phyloP scores from a whole-genome alignment of 2,329 filamentous ascomycete species.

The Nemania diffusa region DNA sequence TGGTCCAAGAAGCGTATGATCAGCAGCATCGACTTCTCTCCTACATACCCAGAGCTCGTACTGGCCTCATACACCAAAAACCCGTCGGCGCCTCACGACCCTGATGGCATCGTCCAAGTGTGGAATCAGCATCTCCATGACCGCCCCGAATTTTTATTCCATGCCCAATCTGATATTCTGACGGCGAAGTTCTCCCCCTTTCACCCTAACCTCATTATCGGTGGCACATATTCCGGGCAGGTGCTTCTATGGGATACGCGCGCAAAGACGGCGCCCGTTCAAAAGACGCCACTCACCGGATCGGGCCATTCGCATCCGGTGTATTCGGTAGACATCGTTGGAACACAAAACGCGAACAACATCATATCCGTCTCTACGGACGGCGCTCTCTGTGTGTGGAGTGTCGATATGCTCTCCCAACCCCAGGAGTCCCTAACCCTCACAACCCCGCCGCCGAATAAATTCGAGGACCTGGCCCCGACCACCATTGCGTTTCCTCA shows the following conservation, averaged over 20 bases:
- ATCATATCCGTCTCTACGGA: slow-evolving; percentile 98
- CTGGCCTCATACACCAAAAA: slow-evolving; percentile 98
- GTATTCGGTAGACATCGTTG: slow-evolving; percentile 94
- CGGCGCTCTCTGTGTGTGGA: slow-evolving; percentile 96
- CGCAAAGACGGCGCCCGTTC: slow-evolving; percentile 86
- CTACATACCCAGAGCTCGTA: slow-evolving; percentile 92
- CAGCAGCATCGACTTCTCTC: slow-evolving; percentile 93
- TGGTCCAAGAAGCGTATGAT: slow-evolving; percentile 99
- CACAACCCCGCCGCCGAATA: slow-evolving; percentile 83
- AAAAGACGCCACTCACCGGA: slow-evolving; percentile 94
- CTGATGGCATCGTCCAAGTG: slow-evolving; percentile 91
- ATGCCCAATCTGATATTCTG: slow-evolving; percentile 93
- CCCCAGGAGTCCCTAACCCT: slow-evolving; percentile 94
- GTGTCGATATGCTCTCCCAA: slow-evolving; percentile 96
- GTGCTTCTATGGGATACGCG: slow-evolving; percentile 97
- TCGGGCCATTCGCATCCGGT: slow-evolving; percentile 96
- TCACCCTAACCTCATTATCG: slow-evolving; percentile 94
- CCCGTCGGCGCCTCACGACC: slow-evolving; percentile 91
- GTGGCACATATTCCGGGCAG: slow-evolving; percentile 95
- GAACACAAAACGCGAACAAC: slow-evolving; percentile 98
- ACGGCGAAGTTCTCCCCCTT: slow-evolving; percentile 98
- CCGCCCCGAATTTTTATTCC: slow-evolving; percentile 94
- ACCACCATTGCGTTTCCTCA: slow-evolving; percentile 95
- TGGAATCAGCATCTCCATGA: slow-evolving; percentile 98
- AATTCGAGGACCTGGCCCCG: slow-evolving; percentile 93